Conservation (phyloP, 2,329 filamentous ascomycete genomes). For the Aspergillus persii region DNA sequence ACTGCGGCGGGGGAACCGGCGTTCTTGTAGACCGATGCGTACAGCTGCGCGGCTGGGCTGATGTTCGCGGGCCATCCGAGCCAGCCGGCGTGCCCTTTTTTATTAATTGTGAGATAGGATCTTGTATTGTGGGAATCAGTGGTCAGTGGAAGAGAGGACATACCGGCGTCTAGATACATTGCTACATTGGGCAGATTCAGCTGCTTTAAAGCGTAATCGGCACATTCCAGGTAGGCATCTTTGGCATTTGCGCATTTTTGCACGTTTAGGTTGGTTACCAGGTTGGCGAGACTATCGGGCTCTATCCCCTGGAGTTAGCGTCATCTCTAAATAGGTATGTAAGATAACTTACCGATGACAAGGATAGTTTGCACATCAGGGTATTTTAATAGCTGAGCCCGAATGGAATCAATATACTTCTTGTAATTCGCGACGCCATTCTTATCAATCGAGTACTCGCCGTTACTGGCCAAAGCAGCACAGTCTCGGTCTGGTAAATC, state of each 20-base stretch:
- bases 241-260: constrained; percentile 55
- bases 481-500: constrained; percentile 64
- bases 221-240: constrained; percentile 54
- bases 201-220: constrained; percentile 55
- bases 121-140: too few relatives aligned
- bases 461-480: constrained; percentile 62
- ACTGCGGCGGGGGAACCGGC: constrained; percentile 49
- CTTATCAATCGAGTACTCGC: constrained; percentile 58
- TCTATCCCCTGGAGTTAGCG: constrained; percentile 45
- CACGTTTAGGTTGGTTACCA: constrained; percentile 61
- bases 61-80: constrained; percentile 64
- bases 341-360: constrained; percentile 43
- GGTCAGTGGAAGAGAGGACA: neutral
- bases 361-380: constrained; percentile 53
- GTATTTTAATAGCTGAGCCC: constrained; percentile 52
- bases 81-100: constrained; percentile 57
- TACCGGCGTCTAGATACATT: constrained; percentile 62
- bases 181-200: constrained; percentile 61
- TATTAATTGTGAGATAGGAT: neutral
- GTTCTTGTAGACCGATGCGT: constrained; percentile 46
- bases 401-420: constrained; percentile 56
- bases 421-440: constrained; percentile 52
- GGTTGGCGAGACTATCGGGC: constrained; percentile 62
- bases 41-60: constrained; percentile 50
- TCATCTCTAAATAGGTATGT: neutral